phyloP scores from a whole-genome alignment of 1,284 basidiomycete species.

The Papiliotrema laurentii region DNA sequence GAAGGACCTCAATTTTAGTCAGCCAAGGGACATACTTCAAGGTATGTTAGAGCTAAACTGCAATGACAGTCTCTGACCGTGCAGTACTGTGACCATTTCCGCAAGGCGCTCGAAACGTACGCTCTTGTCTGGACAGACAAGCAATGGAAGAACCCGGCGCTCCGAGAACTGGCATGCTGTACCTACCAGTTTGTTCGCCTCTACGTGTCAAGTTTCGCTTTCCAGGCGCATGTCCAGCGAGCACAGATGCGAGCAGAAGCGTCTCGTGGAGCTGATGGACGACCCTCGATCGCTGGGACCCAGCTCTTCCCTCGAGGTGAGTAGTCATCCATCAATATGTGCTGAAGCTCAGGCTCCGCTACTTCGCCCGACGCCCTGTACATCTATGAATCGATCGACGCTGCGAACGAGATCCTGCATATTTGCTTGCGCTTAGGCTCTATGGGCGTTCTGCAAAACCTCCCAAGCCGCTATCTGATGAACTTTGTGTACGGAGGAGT shows the following conservation, averaged over 20 bases:
- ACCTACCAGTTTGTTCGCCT: slow-evolving; percentile 48
- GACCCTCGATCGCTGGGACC: background rate
- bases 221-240: slow-evolving; percentile 50
- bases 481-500: slow-evolving; percentile 45
- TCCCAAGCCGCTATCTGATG: slow-evolving; percentile 42
- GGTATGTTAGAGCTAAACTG: no score
- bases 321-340: background rate
- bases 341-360: slow-evolving; percentile 28
- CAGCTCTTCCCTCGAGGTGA: slow-evolving; percentile 7
- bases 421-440: slow-evolving; percentile 42
- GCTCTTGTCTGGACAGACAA: slow-evolving; percentile 24
- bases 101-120: slow-evolving; percentile 15
- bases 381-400: slow-evolving; percentile 46
- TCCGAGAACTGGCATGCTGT: slow-evolving; percentile 39
- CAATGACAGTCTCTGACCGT: slow-evolving; percentile 12
- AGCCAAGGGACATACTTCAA: slow-evolving; percentile 48
- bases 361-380: slow-evolving; percentile 45
- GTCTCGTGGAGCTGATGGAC: slow-evolving; percentile 7
- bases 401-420: slow-evolving; percentile 44
- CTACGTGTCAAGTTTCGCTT: slow-evolving; percentile 49
- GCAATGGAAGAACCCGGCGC: slow-evolving; percentile 20
- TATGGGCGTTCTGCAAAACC: slow-evolving; percentile 38
- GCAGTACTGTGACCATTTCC: slow-evolving; percentile 17
- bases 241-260: slow-evolving; percentile 37
- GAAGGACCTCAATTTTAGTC: slow-evolving; percentile 43